phyloP scores from a whole-genome alignment of 2,329 filamentous ascomycete genomes.

The Ascochyta lentis region DNA sequence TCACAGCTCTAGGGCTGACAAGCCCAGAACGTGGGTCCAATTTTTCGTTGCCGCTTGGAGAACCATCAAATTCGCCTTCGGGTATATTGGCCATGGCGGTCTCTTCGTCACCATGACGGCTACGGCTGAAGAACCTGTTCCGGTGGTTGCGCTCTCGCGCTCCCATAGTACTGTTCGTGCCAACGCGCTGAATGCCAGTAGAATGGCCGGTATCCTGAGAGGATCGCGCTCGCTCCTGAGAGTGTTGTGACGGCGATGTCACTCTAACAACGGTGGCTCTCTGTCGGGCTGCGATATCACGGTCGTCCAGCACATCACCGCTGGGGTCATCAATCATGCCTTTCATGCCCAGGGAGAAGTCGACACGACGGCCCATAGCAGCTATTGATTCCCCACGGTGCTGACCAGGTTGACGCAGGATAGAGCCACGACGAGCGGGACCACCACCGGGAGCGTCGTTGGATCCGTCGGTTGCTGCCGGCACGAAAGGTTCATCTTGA shows the following conservation, averaged over 20 bases:
- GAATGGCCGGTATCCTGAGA: conserved; percentile 46
- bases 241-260: conserved; percentile 46
- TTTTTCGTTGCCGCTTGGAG: conserved; percentile 35
- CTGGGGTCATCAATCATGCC: conserved; percentile 65
- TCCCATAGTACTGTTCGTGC: conserved; percentile 41
- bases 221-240: conserved; percentile 32
- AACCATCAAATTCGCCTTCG: conserved; percentile 38
- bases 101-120: conserved; percentile 48
- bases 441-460: conserved; percentile 8
- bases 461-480: conserved; percentile 36
- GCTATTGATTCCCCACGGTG: conserved; percentile 64
- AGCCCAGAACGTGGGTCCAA: conserved; percentile 46
- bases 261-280: conserved; percentile 51
- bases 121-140: conserved; percentile 68
- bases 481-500: conserved; percentile 54
- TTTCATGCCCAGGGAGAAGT: conserved; percentile 73
- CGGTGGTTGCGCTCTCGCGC: conserved; percentile 56
- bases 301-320: conserved; percentile 70
- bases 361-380: conserved; percentile 67
- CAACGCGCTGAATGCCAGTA: conserved; percentile 43
- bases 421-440: conserved; percentile 55
- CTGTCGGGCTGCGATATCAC: conserved; percentile 43
- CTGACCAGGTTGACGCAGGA: conserved; percentile 60
- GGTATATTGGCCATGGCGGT: conserved; percentile 58
- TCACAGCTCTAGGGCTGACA: conserved; percentile 41